These are phyloP conservation scores for Salix purpurea DNA, from an alignment of 345 rosid genomes.

Conservation along the genomic window DNA sequence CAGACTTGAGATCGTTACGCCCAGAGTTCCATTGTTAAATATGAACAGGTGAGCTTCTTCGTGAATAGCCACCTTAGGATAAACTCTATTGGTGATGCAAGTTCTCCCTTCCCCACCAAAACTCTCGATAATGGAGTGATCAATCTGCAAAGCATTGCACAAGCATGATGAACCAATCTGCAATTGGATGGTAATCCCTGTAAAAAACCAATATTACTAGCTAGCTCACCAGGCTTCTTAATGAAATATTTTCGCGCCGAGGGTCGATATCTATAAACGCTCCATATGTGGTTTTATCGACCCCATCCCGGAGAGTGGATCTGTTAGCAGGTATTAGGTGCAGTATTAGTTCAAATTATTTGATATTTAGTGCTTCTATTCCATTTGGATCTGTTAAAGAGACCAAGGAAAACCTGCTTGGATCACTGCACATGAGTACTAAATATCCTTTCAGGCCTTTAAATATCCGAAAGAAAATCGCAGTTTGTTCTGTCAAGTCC, in stretches of 20 bases:
- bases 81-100: slow-evolving; percentile 33
- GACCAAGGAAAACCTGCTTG: slow-evolving; percentile 33
- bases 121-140: slow-evolving; percentile 38
- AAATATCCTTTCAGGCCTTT: slow-evolving; percentile 27
- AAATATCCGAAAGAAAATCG: slow-evolving; percentile 54
- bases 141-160: slow-evolving; percentile 21
- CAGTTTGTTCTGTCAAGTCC: slow-evolving; percentile 55
- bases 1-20: slow-evolving; percentile 34
- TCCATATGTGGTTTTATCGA: slow-evolving; percentile 50
- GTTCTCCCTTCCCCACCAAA: slow-evolving; percentile 31
- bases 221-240: slow-evolving; percentile 30
- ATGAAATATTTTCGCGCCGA: slow-evolving; percentile 33
- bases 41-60: slow-evolving; percentile 14
- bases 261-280: slow-evolving; percentile 50
- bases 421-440: slow-evolving; percentile 61
- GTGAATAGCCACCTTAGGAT: slow-evolving; percentile 24
- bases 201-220: neutral
- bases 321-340: slow-evolving; percentile 14
- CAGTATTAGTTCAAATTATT: neutral
- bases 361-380: neutral
- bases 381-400: neutral
- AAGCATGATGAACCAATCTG: too few species aligned
- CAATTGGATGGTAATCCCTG: too few species aligned
- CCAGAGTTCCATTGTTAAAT: slow-evolving; percentile 38
- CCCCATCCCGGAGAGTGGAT: slow-evolving; percentile 40